Evolutionary conservation across 2,329 filamentous ascomycete species (phyloP).

Genomic region (Xylariaceae sp.): DNA sequence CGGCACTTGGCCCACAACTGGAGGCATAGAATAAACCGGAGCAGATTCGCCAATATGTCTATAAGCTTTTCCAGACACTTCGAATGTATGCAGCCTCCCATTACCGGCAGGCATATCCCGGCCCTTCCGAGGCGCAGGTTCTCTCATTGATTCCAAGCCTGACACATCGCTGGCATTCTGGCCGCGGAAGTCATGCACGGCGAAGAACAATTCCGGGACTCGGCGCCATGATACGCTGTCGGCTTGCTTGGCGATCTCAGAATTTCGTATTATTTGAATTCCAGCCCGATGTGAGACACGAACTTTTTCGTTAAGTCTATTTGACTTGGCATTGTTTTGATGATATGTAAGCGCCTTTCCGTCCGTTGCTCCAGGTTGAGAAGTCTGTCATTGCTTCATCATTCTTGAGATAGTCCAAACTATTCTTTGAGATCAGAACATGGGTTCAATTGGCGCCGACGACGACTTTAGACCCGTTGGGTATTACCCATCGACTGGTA

Average conservation of each 20-base stretch:
- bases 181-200: neutral
- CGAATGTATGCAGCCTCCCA: neutral
- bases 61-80: neutral
- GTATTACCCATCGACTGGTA: constrained; percentile 42
- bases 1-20: neutral
- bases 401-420: neutral
- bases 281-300: neutral
- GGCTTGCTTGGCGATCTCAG: neutral
- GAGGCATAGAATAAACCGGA: neutral
- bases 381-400: neutral
- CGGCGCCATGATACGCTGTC: neutral
- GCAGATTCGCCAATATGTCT: neutral
- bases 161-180: neutral
- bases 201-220: no score
- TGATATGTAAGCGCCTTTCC: constrained; percentile 1
- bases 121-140: neutral
- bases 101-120: neutral
- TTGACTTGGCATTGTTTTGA: neutral
- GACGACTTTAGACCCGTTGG: constrained; percentile 45
- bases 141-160: neutral
- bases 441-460: constrained; percentile 23
- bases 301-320: neutral
- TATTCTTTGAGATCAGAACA: constrained; percentile 7
- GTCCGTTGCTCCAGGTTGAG: no score
- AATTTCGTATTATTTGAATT: neutral